phyloP scores from a whole-genome alignment of 805 yeast genomes.

The Candida fluviatilis region DNA sequence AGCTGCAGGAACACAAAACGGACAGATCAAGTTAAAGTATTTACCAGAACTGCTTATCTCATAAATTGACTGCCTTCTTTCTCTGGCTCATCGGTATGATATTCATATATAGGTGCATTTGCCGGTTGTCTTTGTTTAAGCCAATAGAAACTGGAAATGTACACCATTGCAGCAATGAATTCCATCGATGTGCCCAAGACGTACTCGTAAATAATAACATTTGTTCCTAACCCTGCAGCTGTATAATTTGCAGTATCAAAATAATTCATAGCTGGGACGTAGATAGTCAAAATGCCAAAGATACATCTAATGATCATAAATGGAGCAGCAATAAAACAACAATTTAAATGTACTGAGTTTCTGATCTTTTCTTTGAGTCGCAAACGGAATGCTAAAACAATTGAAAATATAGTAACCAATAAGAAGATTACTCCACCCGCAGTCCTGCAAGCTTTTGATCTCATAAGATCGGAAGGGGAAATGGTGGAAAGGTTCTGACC shows the following conservation, averaged over 20 bases:
- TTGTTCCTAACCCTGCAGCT: constrained; percentile 16
- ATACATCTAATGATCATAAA: constrained; percentile 32
- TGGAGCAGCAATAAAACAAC: constrained; percentile 23
- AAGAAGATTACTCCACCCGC: constrained; percentile 32
- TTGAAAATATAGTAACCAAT: constrained; percentile 16
- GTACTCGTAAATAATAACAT: constrained; percentile 30
- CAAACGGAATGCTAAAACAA: constrained; percentile 17
- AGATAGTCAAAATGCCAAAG: constrained; percentile 32
- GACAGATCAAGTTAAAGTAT: too few species aligned
- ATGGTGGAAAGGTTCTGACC: constrained; percentile 15
- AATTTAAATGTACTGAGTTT: constrained; percentile 11
- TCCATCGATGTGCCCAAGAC: constrained; percentile 35
- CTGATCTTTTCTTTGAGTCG: constrained; percentile 18
- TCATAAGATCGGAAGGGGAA: constrained; percentile 9
- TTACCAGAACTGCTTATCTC: too few species aligned
- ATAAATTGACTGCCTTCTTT: neutral
- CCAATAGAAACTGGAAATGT: constrained; percentile 11
- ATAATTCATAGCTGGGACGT: constrained; percentile 29
- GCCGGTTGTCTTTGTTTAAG: neutral
- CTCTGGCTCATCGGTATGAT: neutral
- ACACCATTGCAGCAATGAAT: constrained; percentile 18
- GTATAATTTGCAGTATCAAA: constrained; percentile 25
- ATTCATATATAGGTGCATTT: neutral
- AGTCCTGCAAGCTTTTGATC: constrained; percentile 25
- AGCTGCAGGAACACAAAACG: too few species aligned